Percentiles rank a stretch among this genome's conserved stretches.
Conservation (phyloP, 1,284 basidiomycete species). For the Kwoniella shivajii region DNA sequence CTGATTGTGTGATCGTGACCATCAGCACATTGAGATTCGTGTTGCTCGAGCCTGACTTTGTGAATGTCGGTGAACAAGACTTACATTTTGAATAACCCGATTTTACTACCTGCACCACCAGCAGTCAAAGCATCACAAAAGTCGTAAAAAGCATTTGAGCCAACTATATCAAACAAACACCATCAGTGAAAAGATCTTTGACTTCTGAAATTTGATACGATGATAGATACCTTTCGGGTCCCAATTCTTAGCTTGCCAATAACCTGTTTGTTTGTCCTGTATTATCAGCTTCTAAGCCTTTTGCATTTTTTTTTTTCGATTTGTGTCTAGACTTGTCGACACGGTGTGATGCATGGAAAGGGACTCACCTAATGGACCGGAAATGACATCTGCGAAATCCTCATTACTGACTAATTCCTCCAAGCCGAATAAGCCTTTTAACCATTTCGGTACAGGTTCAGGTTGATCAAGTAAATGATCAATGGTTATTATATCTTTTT, state of each 20-base stretch:
- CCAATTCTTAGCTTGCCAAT: conserved; percentile 74
- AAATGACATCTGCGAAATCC: conserved; percentile 74
- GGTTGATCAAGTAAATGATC: conserved; percentile 62
- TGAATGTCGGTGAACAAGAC: too few species aligned
- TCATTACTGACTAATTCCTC: conserved; percentile 67
- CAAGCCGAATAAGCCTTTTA: conserved; percentile 77
- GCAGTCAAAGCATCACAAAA: conserved; percentile 68
- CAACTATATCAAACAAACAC: conserved; percentile 24
- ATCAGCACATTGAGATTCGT: not conserved
- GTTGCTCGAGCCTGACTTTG: too few species aligned
- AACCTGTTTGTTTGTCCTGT: conserved; percentile 23
- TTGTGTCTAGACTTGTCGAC: not conserved
- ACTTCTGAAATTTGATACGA: conserved; percentile 19
- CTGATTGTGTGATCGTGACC: conserved; percentile 17
- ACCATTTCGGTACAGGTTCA: conserved; percentile 55
- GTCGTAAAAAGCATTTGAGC: conserved; percentile 35
- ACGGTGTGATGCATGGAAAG: not conserved
- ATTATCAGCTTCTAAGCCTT: not conserved
- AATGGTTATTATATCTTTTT: conserved; percentile 65
- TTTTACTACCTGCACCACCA: conserved; percentile 33
- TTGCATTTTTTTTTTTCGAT: not conserved
- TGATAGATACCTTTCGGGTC: conserved; percentile 60
- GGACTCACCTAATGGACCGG: conserved; percentile 26
- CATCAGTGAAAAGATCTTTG: not conserved
- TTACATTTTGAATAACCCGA: conserved; percentile 45